Evolutionary conservation across 1,284 basidiomycete genomes (phyloP), one percentile per base, ranked within the genome.

Genomic region (Cystobasidium pallidum): DNA sequence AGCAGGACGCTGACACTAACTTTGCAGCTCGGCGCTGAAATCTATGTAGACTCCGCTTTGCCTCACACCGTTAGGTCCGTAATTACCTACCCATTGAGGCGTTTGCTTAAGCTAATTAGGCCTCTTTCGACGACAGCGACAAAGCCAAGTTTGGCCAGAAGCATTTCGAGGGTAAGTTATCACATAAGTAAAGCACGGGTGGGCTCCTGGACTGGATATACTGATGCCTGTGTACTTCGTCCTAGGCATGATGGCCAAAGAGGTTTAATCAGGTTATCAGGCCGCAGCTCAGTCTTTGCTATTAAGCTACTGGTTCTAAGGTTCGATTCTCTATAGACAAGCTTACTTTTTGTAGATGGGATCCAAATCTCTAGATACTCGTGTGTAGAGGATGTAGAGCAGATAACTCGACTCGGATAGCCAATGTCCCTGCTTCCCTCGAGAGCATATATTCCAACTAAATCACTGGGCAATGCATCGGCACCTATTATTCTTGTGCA

Each of bases 221-320:
- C 47, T 51, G 45, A 34, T 32, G 17, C n/a, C n/a, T 28, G 19
- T n/a, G 19, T 4, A 51, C 19, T 15, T 19, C 4, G 4, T 36
- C 11, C 4, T 17, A 59, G 66, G 73, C 39, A 72, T 74, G 68
- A 72, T 72, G 73, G 70, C 70, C 52, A 74, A 74, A 65, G 51
- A 74, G 58, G 70, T 71, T 26, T 63, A 64, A 34, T 30, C 10
- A 4, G 15, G 7, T 13, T 39, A 7, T 39, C 36, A n/a, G n/a
- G n/a, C n/a, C 36, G 2, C 10, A 26, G 19, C 24, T 26, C 10
- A 63, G 13, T 6, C 36, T 39, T 39, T 39, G 36, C 36, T 13
- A 7, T 39, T 6, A 39, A 7, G 36, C 36, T 13, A 7, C 36
- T 39, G n/a, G n/a, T n/a, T n/a, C n/a, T n/a, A n/a, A n/a, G n/a